phyloP scores from a whole-genome alignment of 2,329 filamentous ascomycete species.

The Rosellinia necatrix region DNA sequence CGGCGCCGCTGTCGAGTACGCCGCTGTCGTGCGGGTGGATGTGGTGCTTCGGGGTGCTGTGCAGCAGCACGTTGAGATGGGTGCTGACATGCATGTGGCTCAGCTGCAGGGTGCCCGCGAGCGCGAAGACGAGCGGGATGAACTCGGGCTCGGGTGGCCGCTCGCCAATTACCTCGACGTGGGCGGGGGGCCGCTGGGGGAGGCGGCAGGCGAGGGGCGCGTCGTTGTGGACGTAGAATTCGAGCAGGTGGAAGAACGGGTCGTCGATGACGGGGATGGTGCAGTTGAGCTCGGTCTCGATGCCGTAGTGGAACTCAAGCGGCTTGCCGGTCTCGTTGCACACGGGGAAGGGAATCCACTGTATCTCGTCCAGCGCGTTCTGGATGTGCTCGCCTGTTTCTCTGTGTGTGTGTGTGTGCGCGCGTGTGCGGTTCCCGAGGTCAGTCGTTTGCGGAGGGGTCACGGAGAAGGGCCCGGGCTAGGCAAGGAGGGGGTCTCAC shows the following conservation, averaged over 20 bases:
- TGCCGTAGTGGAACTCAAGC: conserved; percentile 84
- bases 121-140: conserved; percentile 84
- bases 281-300: conserved; percentile 81
- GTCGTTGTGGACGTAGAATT: conserved; percentile 98
- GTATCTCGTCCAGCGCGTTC: conserved; percentile 76
- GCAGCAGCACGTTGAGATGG: conserved; percentile 86
- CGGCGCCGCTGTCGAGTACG: conserved; percentile 83
- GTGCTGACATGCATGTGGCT: conserved; percentile 91
- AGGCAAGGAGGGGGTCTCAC: conserved; percentile 50
- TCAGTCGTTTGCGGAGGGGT: conserved; percentile 6
- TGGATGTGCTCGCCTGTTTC: conserved; percentile 91
- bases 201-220: conserved; percentile 90
- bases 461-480: too few relatives aligned
- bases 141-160: conserved; percentile 60
- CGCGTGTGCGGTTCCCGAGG: background rate
- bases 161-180: conserved; percentile 60
- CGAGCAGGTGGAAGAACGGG: conserved; percentile 83
- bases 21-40: conserved; percentile 69
- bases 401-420: conserved; percentile 51
- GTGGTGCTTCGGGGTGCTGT: conserved; percentile 67
- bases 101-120: conserved; percentile 85
- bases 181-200: conserved; percentile 70
- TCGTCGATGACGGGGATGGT: conserved; percentile 78
- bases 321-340: conserved; percentile 87
- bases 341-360: conserved; percentile 88